Conservation (phyloP, 73 alveolate species). For the Paramecium sexaurelia region DNA sequence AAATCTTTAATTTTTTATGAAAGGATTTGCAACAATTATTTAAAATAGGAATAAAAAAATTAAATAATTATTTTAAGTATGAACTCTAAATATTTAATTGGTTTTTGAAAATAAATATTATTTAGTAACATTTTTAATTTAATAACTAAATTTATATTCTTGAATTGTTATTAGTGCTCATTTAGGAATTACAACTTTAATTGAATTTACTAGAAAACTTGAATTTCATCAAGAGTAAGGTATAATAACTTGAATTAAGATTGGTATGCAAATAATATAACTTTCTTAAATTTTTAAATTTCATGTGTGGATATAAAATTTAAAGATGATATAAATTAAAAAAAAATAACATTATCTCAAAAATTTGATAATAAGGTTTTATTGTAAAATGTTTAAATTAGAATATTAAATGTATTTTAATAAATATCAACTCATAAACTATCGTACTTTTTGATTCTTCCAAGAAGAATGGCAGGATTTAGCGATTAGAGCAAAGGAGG, state of each 20-base stretch:
- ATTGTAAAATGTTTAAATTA: not conserved
- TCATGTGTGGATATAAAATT: too few species aligned
- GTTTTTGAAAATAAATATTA: not conserved
- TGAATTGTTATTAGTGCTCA: not conserved
- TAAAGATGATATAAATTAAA: too few species aligned
- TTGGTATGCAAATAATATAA: too few species aligned
- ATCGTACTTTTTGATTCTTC: not conserved
- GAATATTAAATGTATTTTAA: not conserved
- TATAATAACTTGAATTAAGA: not conserved
- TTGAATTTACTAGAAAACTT: not conserved
- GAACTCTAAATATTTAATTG: not conserved
- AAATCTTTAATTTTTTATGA: too few species aligned
- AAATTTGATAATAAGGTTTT: too few species aligned
- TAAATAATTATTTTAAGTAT: too few species aligned
- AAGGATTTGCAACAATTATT: too few species aligned
- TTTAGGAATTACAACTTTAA: not conserved
- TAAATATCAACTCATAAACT: constrained; percentile 20
- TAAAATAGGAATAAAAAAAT: too few species aligned
- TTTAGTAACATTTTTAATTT: not conserved
- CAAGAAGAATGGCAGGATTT: not conserved
- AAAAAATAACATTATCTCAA: too few species aligned
- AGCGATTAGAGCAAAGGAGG: not conserved
- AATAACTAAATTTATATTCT: not conserved
- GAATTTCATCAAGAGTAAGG: not conserved
- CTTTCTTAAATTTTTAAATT: too few species aligned